Evolutionary conservation across 495 filamentous ascomycete genomes (phyloP).

Genomic region (Trichoderma orchidacearum): DNA sequence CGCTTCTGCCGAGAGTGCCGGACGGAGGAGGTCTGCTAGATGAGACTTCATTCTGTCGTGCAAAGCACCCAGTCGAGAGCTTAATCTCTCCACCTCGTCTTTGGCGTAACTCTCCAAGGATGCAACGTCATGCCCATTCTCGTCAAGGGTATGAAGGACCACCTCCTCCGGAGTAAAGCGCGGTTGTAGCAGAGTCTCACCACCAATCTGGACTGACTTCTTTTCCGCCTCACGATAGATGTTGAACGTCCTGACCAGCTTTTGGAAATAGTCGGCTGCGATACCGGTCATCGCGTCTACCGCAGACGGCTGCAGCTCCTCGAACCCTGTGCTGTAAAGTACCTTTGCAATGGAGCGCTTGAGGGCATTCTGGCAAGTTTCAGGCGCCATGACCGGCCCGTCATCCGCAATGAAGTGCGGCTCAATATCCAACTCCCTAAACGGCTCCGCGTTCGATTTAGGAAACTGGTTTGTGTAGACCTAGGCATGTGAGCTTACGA

Average conservation of each 20-base stretch:
- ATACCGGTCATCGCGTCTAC: conserved; percentile 84
- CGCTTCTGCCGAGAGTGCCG: conserved; percentile 59
- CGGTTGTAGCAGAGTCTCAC: conserved; percentile 40
- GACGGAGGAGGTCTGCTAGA: conserved; percentile 78
- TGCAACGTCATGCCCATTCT: conserved; percentile 72
- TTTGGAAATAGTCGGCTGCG: conserved; percentile 77
- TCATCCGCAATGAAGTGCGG: conserved; percentile 77
- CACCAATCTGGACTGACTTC: conserved; percentile 26
- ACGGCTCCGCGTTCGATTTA: conserved; percentile 89
- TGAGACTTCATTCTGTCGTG: conserved; percentile 89
- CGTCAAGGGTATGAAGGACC: conserved; percentile 71
- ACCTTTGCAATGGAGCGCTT: conserved; percentile 87
- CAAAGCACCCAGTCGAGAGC: conserved; percentile 66
- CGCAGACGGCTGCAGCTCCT: conserved; percentile 92
- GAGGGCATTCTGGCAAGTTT: conserved; percentile 66
- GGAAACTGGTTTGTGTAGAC: conserved; percentile 97
- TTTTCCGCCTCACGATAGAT: conserved; percentile 74
- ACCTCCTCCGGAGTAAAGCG: conserved; percentile 69
- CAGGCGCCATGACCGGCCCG: conserved; percentile 71
- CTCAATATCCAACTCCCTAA: conserved; percentile 71
- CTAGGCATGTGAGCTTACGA: conserved; percentile 25
- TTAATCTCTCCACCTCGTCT: conserved; percentile 85
- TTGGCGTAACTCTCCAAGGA: conserved; percentile 76
- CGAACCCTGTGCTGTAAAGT: conserved; percentile 93
- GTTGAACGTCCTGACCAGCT: conserved; percentile 64